Evolutionary conservation across 1,139 yeast genomes (phyloP).

Genomic region (Suhomyces ambrosiae): DNA sequence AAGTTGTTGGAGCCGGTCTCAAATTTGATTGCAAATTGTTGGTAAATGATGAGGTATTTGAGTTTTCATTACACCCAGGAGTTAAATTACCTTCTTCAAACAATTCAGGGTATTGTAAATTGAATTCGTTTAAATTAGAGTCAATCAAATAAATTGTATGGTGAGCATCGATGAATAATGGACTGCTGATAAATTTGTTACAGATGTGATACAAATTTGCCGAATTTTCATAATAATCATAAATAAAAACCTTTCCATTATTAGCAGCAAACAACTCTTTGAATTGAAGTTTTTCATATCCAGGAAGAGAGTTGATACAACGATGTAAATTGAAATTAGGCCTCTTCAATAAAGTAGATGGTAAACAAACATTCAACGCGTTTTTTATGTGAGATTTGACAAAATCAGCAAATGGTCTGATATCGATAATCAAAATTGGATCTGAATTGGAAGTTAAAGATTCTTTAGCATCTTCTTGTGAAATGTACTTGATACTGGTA

Average conservation of each 20-base stretch:
- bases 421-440: constrained; percentile 55
- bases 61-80: not conserved
- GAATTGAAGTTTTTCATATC: constrained; percentile 38
- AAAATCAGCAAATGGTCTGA: constrained; percentile 70
- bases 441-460: constrained; percentile 4
- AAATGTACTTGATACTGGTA: constrained; percentile 9
- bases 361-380: constrained; percentile 71
- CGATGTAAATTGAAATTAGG: constrained; percentile 59
- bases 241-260: constrained; percentile 25
- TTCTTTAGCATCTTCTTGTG: constrained; percentile 3
- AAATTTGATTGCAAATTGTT: constrained; percentile 3
- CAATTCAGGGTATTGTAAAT: constrained; percentile 21
- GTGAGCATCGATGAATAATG: constrained; percentile 25
- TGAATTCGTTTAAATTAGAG: constrained; percentile 37
- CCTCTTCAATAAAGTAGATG: constrained; percentile 75
- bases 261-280: constrained; percentile 17
- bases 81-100: constrained; percentile 17
- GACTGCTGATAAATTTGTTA: constrained; percentile 45
- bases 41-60: not conserved
- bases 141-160: constrained; percentile 35
- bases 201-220: constrained; percentile 48
- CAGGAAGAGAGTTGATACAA: constrained; percentile 60
- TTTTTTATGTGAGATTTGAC: constrained; percentile 51
- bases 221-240: constrained; percentile 38
- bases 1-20: constrained; percentile 10